Conservation (phyloP, 495 filamentous ascomycete genomes). For the Neurospora sp. region DNA sequence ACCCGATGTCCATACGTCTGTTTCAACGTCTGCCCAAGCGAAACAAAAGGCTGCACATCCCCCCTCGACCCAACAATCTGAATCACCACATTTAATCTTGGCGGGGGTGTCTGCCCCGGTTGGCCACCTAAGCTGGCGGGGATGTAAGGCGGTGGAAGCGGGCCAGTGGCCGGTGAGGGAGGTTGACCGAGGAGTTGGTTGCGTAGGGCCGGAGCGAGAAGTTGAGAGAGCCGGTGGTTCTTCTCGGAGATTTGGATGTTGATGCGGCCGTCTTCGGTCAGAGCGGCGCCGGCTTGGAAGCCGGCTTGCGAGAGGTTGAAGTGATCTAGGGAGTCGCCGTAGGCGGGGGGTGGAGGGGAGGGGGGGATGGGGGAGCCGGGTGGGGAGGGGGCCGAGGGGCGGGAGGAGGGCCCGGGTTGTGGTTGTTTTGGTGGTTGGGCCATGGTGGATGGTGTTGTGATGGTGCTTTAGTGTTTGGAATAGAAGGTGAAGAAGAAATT, state of each 20-base stretch:
- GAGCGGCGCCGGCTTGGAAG: slow-evolving; percentile 36
- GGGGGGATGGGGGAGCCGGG: background rate
- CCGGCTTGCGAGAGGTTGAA: slow-evolving; percentile 39
- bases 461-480: too few relatives aligned
- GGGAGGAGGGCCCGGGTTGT: background rate
- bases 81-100: slow-evolving; percentile 59
- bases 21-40: slow-evolving; percentile 58
- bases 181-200: slow-evolving; percentile 43
- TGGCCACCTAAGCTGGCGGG: slow-evolving; percentile 50
- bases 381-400: background rate
- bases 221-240: slow-evolving; percentile 49
- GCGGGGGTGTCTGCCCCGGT: slow-evolving; percentile 48
- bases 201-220: slow-evolving; percentile 56
- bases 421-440: background rate
- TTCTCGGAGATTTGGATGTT: slow-evolving; percentile 67
- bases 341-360: slow-evolving; percentile 27
- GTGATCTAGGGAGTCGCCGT: slow-evolving; percentile 34
- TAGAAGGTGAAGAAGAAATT: too few relatives aligned
- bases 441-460: too few relatives aligned
- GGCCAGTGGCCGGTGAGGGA: slow-evolving; percentile 18
- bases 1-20: slow-evolving; percentile 61
- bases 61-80: slow-evolving; percentile 72
- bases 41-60: slow-evolving; percentile 70
- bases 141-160: slow-evolving; percentile 48
- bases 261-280: slow-evolving; percentile 56